Conservation (phyloP, 345 rosid species). For the Raphanus raphanistrum region DNA sequence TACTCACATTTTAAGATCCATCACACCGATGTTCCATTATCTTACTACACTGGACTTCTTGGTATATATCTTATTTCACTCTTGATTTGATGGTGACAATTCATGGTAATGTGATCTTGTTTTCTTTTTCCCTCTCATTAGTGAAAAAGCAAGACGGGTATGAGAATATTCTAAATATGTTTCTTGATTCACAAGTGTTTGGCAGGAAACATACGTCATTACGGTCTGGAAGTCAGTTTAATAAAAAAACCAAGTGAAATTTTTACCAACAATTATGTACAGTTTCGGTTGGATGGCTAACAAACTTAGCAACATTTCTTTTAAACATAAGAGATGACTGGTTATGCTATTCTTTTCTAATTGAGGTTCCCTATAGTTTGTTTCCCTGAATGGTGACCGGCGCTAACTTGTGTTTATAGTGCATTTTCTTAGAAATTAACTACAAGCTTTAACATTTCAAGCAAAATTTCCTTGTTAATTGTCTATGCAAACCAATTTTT, state of each 20-base stretch:
- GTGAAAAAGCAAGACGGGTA: neutral
- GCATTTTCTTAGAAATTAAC: neutral
- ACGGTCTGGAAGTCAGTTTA: neutral
- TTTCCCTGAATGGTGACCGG: neutral
- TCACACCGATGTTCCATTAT: slow-evolving; percentile 58
- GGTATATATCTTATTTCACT: slow-evolving; percentile 34
- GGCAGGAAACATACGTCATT: neutral
- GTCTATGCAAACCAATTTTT: neutral
- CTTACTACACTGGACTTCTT: slow-evolving; percentile 61
- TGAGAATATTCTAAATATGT: neutral
- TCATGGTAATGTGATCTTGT: neutral
- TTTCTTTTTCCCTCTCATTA: neutral
- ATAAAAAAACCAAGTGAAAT: neutral
- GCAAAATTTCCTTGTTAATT: neutral
- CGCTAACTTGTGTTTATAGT: neutral
- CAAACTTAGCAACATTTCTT: neutral
- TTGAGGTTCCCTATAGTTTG: neutral
- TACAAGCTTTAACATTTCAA: neutral
- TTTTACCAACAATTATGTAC: neutral
- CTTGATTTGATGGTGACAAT: neutral
- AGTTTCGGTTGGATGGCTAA: neutral
- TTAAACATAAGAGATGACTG: neutral
- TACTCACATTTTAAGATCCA: slow-evolving; percentile 44
- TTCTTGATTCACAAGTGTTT: neutral
- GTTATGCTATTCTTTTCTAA: neutral